phyloP scores from a whole-genome alignment of 768 basidiomycete genomes.

The Crucibulum laeve region DNA sequence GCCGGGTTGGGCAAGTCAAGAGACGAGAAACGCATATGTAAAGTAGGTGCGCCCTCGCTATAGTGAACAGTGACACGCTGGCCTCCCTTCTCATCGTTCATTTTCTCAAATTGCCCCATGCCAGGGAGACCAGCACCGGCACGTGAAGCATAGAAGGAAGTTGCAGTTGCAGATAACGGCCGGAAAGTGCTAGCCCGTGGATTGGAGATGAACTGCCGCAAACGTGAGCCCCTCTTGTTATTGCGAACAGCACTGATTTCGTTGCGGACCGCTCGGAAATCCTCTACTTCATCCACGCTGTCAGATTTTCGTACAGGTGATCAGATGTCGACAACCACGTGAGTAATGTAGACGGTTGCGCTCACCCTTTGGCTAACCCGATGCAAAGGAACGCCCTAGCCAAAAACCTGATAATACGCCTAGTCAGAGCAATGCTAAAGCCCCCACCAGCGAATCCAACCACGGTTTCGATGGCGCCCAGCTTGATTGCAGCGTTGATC shows the following conservation, averaged over 20 bases:
- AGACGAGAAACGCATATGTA: conserved; percentile 53
- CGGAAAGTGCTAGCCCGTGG: conserved; percentile 52
- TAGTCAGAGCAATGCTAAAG: conserved; percentile 49
- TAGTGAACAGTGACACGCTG: conserved; percentile 50
- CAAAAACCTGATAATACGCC: conserved; percentile 55
- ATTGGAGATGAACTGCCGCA: conserved; percentile 47
- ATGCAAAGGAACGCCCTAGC: conserved; percentile 52
- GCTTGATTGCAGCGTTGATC: conserved; percentile 55
- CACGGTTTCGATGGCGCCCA: conserved; percentile 62
- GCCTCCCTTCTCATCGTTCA: conserved; percentile 13
- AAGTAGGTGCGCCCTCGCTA: conserved; percentile 40
- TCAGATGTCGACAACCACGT: background rate
- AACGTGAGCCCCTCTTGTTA: conserved; percentile 28
- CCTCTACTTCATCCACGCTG: conserved; percentile 52
- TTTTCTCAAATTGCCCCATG: conserved; percentile 4
- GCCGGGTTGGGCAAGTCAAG: conserved; percentile 37
- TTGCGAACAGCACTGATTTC: conserved; percentile 22
- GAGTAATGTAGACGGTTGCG: conserved; percentile 2
- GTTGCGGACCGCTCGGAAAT: conserved; percentile 40
- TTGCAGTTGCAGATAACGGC: conserved; percentile 43
- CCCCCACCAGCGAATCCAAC: conserved; percentile 55
- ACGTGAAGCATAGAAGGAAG: conserved; percentile 30
- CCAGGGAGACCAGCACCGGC: conserved; percentile 7
- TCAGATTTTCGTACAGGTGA: background rate
- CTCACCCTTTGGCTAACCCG: conserved; percentile 68